phyloP scores from a whole-genome alignment of 228 moss, liverwort and hornwort genomes.

The Sphagnum fallax region DNA sequence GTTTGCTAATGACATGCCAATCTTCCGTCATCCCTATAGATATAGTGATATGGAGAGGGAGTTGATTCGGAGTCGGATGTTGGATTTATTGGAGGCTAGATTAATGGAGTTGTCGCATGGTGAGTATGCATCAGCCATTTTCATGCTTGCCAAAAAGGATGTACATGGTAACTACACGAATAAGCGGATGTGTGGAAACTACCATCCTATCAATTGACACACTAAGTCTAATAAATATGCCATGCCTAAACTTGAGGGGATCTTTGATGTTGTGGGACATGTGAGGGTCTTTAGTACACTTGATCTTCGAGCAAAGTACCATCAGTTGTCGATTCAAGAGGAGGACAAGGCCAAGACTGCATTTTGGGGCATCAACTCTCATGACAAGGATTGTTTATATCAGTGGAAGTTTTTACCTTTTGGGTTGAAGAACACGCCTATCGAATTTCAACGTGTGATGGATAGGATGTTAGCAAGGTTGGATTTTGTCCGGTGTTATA shows the following conservation, averaged over 20 bases:
- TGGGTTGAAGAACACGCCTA: background rate
- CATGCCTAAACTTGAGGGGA: slow-evolving; percentile 2
- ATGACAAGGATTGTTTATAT: background rate
- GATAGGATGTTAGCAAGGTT: background rate
- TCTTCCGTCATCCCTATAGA: background rate
- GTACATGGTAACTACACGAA: background rate
- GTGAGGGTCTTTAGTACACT: slow-evolving; percentile 1
- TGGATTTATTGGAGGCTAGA: background rate
- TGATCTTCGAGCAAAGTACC: background rate
- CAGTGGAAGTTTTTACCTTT: slow-evolving; percentile 3
- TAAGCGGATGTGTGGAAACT: slow-evolving; percentile 2
- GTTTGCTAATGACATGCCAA: background rate
- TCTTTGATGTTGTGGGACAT: background rate
- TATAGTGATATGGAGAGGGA: slow-evolving; percentile 6
- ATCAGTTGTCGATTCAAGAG: background rate
- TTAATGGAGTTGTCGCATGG: background rate
- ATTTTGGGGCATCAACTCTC: background rate
- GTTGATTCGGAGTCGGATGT: background rate
- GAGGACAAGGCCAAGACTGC: background rate
- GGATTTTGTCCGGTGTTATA: slow-evolving; percentile 1
- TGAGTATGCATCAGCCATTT: background rate
- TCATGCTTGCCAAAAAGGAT: background rate
- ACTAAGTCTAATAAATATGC: background rate
- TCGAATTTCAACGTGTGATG: background rate
- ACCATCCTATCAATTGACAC: background rate